Conservation (phyloP, 768 basidiomycete genomes). For the Boletus sensibilis region DNA sequence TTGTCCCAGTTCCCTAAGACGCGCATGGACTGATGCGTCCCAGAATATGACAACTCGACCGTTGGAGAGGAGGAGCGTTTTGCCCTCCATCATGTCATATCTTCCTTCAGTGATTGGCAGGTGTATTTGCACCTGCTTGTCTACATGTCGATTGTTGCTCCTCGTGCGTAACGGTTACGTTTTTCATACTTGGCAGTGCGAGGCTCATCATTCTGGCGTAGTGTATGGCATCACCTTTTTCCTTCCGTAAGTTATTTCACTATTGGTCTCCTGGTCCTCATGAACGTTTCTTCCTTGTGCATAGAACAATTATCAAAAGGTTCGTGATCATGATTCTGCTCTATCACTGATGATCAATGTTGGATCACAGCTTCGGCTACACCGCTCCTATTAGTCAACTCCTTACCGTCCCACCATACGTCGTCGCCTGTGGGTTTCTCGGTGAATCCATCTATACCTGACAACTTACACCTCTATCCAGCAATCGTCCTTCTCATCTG, state of each 20-base stretch:
- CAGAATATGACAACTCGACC: conserved; percentile 35
- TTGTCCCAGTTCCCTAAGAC: conserved; percentile 21
- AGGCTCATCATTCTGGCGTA: conserved; percentile 23
- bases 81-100: conserved; percentile 49
- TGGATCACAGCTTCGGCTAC: conserved; percentile 52
- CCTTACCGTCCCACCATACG: conserved; percentile 67
- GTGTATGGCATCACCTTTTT: conserved; percentile 73
- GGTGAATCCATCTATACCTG: not conserved
- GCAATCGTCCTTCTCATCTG: conserved; percentile 53
- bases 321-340: conserved; percentile 14
- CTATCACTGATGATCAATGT: not conserved
- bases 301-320: conserved; percentile 60
- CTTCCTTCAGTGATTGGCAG: conserved; percentile 65
- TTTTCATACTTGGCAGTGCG: not conserved
- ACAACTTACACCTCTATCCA: conserved; percentile 20
- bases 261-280: not conserved
- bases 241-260: conserved; percentile 51
- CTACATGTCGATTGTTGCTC: conserved; percentile 52
- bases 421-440: conserved; percentile 53
- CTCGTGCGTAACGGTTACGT: conserved; percentile 43
- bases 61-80: conserved; percentile 51
- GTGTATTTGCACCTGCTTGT: conserved; percentile 26
- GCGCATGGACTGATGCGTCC: conserved; percentile 51
- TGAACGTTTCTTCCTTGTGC: not conserved
- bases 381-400: conserved; percentile 56